Conservation (phyloP, 495 filamentous ascomycete species). For the Penicillium atrosanguineum region DNA sequence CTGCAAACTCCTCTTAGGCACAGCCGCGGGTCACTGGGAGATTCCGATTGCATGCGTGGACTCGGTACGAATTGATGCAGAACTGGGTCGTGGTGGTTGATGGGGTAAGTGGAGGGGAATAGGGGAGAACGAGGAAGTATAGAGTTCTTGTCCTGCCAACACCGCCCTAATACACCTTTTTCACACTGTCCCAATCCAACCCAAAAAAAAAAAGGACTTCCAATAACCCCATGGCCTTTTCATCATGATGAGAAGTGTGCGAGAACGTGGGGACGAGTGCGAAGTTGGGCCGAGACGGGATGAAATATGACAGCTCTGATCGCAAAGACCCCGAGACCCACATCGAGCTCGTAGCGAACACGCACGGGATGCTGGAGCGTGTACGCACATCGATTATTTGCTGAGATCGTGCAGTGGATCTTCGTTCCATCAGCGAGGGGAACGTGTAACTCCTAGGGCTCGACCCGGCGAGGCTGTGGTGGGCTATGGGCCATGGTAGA, state of each 20-base stretch:
- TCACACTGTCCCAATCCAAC: neutral
- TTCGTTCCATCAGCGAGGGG: slow-evolving; percentile 1
- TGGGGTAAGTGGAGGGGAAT: neutral
- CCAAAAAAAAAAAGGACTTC: neutral
- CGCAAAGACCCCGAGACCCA: slow-evolving; percentile 7
- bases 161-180: neutral
- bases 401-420: neutral
- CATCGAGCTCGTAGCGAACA: slow-evolving; percentile 10
- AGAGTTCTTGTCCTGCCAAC: neutral
- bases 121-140: neutral
- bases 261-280: slow-evolving; percentile 27
- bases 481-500: slow-evolving; percentile 3
- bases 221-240: neutral
- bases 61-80: slow-evolving; percentile 6
- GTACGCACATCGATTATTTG: neutral
- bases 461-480: slow-evolving; percentile 1
- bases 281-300: slow-evolving; percentile 20
- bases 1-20: slow-evolving; percentile 24
- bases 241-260: neutral
- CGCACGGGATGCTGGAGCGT: slow-evolving; percentile 1
- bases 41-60: slow-evolving; percentile 10
- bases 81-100: neutral
- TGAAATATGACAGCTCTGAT: slow-evolving; percentile 45
- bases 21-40: slow-evolving; percentile 12
- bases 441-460: slow-evolving; percentile 22